Base-by-base conservation (phyloP, 768 basidiomycete species). In the Mrakia frigida region DNA sequence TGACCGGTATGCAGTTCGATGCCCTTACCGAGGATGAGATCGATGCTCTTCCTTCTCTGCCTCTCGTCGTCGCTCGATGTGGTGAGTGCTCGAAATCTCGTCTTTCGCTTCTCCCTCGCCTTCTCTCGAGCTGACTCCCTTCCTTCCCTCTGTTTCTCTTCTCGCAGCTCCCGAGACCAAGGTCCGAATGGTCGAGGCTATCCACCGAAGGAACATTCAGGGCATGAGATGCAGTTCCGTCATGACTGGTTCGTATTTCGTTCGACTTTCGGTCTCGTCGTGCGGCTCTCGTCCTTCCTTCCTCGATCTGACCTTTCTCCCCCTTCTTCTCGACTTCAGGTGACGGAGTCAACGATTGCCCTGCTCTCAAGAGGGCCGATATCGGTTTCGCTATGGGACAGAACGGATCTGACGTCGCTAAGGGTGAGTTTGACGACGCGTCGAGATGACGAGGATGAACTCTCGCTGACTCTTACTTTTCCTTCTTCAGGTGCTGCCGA, bases 311-410 rank as follows among this genome's bases (percentile, higher is more conserved):
- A 65, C 31, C 43, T 46, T 9, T n/a, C 60, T 33, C 63, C 67
- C 25, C 39, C 13, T n/a, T 33, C 67, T 69, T 37, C 18, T 41
- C 1, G 28, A 3, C 39, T 28, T 43, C 25, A n/a, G 67, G 70
- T 21, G 77, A 86, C 75, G 88, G 88, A 68, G 88, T 89, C 74
- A 89, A 89, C 81, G 88, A 89, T 78, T 86, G 86, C 4, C 88
- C 88, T 50, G 86, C 88, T 4, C 83, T 90, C 69, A 87, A 88
- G 74, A 85, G 86, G 16, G 86, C 88, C 33, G 89, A 90, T 79
- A 85, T 89, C 65, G 87, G 89, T 7, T 86, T 90, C 56, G 89
- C 88, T 0, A 88, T 90, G 82, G 88, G 88, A 18, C 83, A 86
- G 82, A 86, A 85, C 37, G 88, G 88, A 9, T 85, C 85, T 6